Percentiles rank a stretch among this genome's conserved stretches.
Evolutionary conservation across 2,329 filamentous ascomycete species (phyloP).

Genomic region (Cladosporium velox): DNA sequence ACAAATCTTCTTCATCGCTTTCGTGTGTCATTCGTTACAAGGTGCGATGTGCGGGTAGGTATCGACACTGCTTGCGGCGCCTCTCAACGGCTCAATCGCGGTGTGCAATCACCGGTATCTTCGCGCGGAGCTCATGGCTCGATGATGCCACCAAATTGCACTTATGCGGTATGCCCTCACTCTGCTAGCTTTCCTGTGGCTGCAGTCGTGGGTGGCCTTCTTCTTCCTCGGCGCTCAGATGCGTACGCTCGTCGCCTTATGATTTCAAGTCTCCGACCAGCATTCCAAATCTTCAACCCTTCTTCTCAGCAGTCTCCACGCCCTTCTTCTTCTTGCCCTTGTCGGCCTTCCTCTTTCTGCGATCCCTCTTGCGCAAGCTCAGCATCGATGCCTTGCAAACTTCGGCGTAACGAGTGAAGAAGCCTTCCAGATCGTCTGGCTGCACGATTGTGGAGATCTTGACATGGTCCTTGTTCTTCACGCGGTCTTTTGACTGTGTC

Average conservation of each 20-base stretch:
- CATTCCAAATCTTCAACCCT: conserved; percentile 6
- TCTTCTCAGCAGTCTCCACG: conserved; percentile 14
- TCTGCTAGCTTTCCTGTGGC: not conserved
- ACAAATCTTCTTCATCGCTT: not conserved
- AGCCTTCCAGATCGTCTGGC: conserved; percentile 72
- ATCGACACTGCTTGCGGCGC: not conserved
- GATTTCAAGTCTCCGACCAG: not conserved
- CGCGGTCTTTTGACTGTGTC: conserved; percentile 44
- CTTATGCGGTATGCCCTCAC: not conserved
- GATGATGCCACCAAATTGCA: not conserved
- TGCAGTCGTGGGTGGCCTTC: not conserved
- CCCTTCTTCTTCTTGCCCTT: conserved; percentile 69
- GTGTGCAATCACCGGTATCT: not conserved
- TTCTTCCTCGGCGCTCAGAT: not conserved
- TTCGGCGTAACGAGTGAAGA: conserved; percentile 85
- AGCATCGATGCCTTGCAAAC: conserved; percentile 87
- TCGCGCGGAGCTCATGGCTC: not conserved
- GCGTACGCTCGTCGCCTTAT: not conserved
- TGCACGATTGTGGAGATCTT: conserved; percentile 84
- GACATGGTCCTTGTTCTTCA: conserved; percentile 61
- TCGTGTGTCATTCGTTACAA: not conserved
- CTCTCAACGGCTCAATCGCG: not conserved
- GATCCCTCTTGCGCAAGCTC: conserved; percentile 87
- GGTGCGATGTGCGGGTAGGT: not conserved
- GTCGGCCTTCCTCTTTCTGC: conserved; percentile 80